Percentiles rank a stretch among this genome's conserved stretches.
phyloP scores from a whole-genome alignment of 305 asterid species.

The Ajuga reptans region DNA sequence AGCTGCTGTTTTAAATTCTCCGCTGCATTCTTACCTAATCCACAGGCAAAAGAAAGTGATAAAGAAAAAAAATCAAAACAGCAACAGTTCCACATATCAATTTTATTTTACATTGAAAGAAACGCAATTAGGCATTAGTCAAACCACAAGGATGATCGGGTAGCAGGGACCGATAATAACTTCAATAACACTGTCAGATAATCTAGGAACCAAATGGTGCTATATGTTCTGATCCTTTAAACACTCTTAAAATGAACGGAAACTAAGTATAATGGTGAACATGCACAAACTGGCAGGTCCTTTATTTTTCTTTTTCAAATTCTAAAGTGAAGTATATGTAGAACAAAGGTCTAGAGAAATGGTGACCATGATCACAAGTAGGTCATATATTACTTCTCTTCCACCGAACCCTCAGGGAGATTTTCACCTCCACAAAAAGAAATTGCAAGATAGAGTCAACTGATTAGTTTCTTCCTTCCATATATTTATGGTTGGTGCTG shows the following conservation, averaged over 20 bases:
- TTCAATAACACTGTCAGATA: neutral
- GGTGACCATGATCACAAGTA: neutral
- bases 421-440: neutral
- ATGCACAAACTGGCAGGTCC: constrained; percentile 7
- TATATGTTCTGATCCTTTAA: neutral
- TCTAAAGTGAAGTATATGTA: neutral
- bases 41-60: constrained; percentile 15
- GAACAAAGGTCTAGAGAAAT: neutral
- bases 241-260: neutral
- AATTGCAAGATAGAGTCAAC: neutral
- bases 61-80: neutral
- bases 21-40: constrained; percentile 46
- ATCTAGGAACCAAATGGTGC: neutral
- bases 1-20: constrained; percentile 40
- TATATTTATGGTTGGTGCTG: neutral
- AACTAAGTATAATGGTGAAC: neutral
- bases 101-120: constrained; percentile 11
- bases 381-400: neutral
- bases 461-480: neutral
- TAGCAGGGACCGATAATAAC: constrained; percentile 4
- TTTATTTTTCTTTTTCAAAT: neutral
- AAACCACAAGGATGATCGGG: constrained; percentile 8
- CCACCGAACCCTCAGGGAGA: neutral
- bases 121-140: constrained; percentile 6
- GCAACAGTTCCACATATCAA: neutral